Base-by-base conservation (phyloP, 352 stramenopile species). In the Phytophthora crassamura region DNA sequence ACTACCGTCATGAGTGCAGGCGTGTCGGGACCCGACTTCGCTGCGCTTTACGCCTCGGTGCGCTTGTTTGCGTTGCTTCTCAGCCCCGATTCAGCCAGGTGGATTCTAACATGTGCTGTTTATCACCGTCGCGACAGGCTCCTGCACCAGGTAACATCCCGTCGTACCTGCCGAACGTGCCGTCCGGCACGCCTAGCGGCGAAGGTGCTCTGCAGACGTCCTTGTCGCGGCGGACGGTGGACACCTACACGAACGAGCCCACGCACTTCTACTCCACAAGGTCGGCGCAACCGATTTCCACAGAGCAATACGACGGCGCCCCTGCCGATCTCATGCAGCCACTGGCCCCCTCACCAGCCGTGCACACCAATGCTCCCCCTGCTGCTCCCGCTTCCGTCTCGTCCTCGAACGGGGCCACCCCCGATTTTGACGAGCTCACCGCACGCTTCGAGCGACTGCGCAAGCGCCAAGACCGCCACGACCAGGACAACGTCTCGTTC, bases 401-500 rank as follows among this genome's bases (percentile, higher is more conserved):
- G 42, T n/a, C 66, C 15, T 52, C 65, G 8, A 78, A 83, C 18
- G 86, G 78, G 6, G 50, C 39, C 8, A 72, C 93, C 4, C 86
- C 88, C 12, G 88, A 97, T 68, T 98, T 98, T 75, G 89, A 98
- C 53, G 91, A 98, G 66, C 86, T 99, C 52, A 97, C 93, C 2
- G 91, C 91, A 9, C 88, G 93, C 22, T 99, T 99, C 69, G 88
- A 97, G 40, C 84, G 83, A 6, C 77, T 99, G 57, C 83, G 87
- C 38, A 84, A 91, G 67, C 83, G 79, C 15, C 85, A 91, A 70
- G 80, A 90, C 46, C 70, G 73, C 14, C 68, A 84, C 48, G 80
- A 83, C 60, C 67, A 77, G 42, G 75, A 78, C 43, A 80, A 77
- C 25, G 62, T 57, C 11, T 89, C 80, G 8, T 91, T 93, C 57